These are phyloP conservation scores for Trichomonas tenax DNA, from an alignment of 208 protist genomes.

Conservation along the genomic window DNA sequence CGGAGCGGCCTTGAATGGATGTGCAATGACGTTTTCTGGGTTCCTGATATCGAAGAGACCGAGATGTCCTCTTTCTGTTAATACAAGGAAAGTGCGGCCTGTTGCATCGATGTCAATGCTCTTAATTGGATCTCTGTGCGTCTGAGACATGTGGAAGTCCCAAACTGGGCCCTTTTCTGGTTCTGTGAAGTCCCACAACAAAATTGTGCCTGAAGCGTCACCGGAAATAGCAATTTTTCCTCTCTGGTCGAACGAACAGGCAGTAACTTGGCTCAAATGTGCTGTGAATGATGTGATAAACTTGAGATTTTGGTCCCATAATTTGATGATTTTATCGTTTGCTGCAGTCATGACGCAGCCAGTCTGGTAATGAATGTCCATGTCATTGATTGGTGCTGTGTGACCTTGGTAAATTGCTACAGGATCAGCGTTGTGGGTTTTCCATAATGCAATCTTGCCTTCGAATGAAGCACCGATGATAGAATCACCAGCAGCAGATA, in stretches of 20 bases:
- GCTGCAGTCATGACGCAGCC: neutral
- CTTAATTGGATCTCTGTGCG: neutral
- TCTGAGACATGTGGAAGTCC: neutral
- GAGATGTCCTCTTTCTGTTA: neutral
- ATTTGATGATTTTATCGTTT: neutral
- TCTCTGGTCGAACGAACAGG: neutral
- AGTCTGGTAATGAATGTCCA: neutral
- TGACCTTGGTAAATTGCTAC: neutral
- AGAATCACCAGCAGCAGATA: neutral
- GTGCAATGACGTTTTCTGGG: neutral
- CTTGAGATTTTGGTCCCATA: neutral
- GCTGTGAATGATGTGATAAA: neutral
- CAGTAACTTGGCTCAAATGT: neutral
- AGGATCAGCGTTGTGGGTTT: neutral
- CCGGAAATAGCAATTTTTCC: neutral
- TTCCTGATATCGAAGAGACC: neutral
- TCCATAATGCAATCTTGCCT: neutral
- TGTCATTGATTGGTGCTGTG: neutral
- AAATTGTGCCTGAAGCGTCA: neutral
- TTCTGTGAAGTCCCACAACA: neutral
- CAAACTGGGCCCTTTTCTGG: neutral
- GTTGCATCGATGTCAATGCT: neutral
- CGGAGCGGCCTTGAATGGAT: neutral
- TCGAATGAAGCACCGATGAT: neutral
- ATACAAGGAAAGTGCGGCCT: neutral